Conservation (phyloP, 2,329 filamentous ascomycete species). For the Cytospora chrysosperma region DNA sequence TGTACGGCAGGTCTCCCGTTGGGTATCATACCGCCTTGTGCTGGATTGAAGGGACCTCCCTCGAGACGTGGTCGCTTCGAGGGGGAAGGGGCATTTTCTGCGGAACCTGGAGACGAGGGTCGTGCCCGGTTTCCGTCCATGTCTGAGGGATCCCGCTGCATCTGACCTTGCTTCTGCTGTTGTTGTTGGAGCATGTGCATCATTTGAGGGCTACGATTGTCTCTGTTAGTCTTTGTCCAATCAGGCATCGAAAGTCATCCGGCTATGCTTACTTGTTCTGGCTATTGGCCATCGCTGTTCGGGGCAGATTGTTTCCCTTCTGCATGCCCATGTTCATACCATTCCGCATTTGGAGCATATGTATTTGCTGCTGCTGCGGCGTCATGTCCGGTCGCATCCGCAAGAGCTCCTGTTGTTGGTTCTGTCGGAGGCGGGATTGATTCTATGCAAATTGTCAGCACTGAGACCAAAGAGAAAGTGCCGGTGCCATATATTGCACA, state of each 20-base stretch:
- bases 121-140: slow-evolving; percentile 83
- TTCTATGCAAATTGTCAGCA: slow-evolving; percentile 43
- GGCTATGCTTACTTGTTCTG: slow-evolving; percentile 61
- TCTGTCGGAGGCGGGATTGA: slow-evolving; percentile 71
- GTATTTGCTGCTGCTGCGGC: slow-evolving; percentile 55
- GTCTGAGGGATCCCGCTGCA: slow-evolving; percentile 84
- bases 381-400: slow-evolving; percentile 66
- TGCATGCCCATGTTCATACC: slow-evolving; percentile 59
- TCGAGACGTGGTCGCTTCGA: slow-evolving; percentile 84
- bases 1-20: slow-evolving; percentile 68
- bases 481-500: slow-evolving; percentile 29
- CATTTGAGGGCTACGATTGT: slow-evolving; percentile 55
- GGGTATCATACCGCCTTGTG: slow-evolving; percentile 68
- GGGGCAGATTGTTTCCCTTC: slow-evolving; percentile 63
- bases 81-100: slow-evolving; percentile 87
- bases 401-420: slow-evolving; percentile 73
- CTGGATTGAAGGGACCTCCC: slow-evolving; percentile 68
- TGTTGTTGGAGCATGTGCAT: slow-evolving; percentile 70
- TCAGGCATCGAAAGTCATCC: too few species aligned
- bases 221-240: slow-evolving; percentile 4
- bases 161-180: slow-evolving; percentile 66
- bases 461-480: slow-evolving; percentile 24
- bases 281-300: slow-evolving; percentile 77
- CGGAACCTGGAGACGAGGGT: slow-evolving; percentile 76
- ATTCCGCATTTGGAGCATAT: slow-evolving; percentile 68